Base-by-base conservation (phyloP, 495 filamentous ascomycete species). In the Penicillium lividum region DNA sequence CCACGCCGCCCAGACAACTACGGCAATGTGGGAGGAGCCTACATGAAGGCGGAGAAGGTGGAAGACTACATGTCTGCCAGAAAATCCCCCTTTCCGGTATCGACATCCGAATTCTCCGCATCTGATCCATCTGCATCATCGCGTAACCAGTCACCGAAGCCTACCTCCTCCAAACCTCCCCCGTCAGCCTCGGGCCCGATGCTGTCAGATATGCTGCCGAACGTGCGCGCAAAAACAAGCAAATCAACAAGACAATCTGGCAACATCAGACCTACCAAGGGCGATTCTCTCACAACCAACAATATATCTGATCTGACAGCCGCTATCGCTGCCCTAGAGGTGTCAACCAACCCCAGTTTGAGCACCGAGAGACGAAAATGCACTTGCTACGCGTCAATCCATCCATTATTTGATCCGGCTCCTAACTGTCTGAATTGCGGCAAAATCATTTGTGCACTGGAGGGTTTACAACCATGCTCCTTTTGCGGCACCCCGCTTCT, bases 391-490 rank as follows among this genome's bases (percentile, higher is more conserved):
- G 94, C 89, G 0, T 80, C 88, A 3, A 82, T 90, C 2, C 94
- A 98, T 64, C 89, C 95, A 4, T 78, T 97, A 9, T 86, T 97
- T 10, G 82, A 81, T 9, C 90, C 93, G 0, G 90, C 92, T 0
- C 94, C 95, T 3, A 98, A 98, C 68, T 98, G 94, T 61, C 77
- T 94, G 18, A 86, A 82, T 61, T 98, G 94, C 68, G 94, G 94
- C 53, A 97, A 98, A 72, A 91, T 98, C n/a, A 87, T 98, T 53
- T 98, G 94, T 71, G 84, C 96, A 11, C 90, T 95, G 63, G 92
- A 98, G 67, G 94, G 94, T 1, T 80, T 97, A 4, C 94, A 93
- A 1, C 94, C 94, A 1, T 98, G 94, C 69, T 97, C 94, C 7
- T 97, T 95, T 66, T 98, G 94, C 76, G 81, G 80, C 3, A 77